phyloP scores from a whole-genome alignment of 163 green algal genomes.

The Chlorella variabilis region DNA sequence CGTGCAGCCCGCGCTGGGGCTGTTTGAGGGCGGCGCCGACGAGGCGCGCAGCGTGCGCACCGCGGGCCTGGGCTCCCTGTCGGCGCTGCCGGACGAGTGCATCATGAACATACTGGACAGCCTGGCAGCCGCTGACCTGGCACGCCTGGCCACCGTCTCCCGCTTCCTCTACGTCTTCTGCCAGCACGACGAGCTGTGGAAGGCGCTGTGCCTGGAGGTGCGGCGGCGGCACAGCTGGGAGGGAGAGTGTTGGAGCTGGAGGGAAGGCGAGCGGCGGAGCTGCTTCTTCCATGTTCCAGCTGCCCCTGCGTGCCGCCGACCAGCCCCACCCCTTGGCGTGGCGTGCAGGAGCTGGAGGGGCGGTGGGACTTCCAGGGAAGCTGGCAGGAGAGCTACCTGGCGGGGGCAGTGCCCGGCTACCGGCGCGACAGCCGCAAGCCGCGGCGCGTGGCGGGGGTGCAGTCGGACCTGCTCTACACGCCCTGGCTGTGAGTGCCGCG shows the following conservation, averaged over 20 bases:
- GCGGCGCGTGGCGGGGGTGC: conserved; percentile 58
- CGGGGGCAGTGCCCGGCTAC: not conserved
- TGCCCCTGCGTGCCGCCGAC: too few relatives aligned
- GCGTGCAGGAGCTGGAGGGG: conserved; percentile 11
- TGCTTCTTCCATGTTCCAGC: too few relatives aligned
- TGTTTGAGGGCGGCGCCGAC: conserved; percentile 12
- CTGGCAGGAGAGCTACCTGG: conserved; percentile 72
- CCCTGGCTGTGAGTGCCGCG: conserved; percentile 70
- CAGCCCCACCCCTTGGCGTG: too few relatives aligned
- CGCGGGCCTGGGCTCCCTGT: conserved; percentile 78
- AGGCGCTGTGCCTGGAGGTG: conserved; percentile 81
- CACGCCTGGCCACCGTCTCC: conserved; percentile 58
- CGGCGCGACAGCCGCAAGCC: not conserved
- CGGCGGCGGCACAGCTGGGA: not conserved
- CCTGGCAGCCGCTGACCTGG: conserved; percentile 65
- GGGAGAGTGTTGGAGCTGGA: too few relatives aligned
- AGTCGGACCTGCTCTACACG: conserved; percentile 94
- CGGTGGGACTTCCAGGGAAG: conserved; percentile 39
- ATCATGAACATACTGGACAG: conserved; percentile 39
- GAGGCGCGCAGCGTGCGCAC: not conserved
- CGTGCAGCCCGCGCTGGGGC: conserved; percentile 47
- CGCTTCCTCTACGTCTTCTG: conserved; percentile 81
- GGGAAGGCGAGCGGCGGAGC: too few relatives aligned
- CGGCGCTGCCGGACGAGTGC: conserved; percentile 75
- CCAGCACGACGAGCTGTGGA: conserved; percentile 91